A percentile compares a stretch with the other conserved stretches of the same genome.
Evolutionary conservation across 371 early-diverging fungal genomes (phyloP).

Genomic region (Homolaphlyctis polyrhiza): DNA sequence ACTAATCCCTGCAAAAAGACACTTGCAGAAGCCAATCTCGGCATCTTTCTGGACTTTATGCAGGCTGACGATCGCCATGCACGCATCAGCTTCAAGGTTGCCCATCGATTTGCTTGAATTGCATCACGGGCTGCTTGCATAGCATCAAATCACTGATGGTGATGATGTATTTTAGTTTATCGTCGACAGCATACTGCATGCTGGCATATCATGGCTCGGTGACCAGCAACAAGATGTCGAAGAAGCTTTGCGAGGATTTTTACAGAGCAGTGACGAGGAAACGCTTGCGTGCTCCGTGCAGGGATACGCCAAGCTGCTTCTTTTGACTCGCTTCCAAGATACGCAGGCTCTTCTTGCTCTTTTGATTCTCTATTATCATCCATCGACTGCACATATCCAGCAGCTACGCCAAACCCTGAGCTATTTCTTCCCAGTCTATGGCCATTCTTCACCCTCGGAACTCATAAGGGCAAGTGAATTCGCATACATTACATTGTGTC

Average conservation of each 20-base stretch:
- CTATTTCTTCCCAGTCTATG: constrained; percentile 3
- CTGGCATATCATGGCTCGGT: too few relatives aligned
- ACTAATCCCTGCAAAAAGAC: background rate
- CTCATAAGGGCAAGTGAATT: background rate
- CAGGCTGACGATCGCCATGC: background rate
- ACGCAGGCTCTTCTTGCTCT: background rate
- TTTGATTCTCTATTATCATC: constrained; percentile 2
- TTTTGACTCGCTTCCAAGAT: background rate
- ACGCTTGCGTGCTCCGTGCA: background rate
- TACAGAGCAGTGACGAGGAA: background rate
- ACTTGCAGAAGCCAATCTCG: background rate
- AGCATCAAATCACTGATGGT: too few relatives aligned
- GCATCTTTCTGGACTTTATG: background rate
- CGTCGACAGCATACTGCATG: too few relatives aligned
- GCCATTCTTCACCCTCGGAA: background rate
- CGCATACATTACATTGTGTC: background rate
- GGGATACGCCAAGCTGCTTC: background rate
- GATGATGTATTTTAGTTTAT: too few relatives aligned
- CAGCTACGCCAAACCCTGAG: background rate
- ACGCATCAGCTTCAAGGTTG: background rate
- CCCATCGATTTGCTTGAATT: too few relatives aligned
- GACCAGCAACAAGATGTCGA: too few relatives aligned
- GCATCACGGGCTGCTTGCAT: too few relatives aligned
- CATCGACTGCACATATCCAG: background rate
- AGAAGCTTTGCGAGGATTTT: background rate